Evolutionary conservation across 371 early-diverging fungal genomes (phyloP).

Genomic region (Synchytrium microbalum): DNA sequence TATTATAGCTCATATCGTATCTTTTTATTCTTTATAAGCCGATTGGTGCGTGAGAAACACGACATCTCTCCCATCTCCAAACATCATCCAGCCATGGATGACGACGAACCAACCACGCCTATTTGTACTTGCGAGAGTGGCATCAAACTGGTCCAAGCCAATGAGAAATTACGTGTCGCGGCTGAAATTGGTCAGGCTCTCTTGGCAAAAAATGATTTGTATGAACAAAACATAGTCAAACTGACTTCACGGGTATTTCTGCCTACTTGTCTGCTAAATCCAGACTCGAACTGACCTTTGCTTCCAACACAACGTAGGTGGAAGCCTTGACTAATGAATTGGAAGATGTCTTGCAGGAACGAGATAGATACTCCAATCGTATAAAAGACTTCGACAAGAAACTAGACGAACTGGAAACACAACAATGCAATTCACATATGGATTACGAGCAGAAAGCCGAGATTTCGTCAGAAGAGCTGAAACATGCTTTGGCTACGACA

Average conservation of each 20-base stretch:
- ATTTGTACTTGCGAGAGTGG: too few relatives aligned
- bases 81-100: too few relatives aligned
- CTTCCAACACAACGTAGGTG: neutral
- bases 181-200: constrained; percentile 1
- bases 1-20: too few relatives aligned
- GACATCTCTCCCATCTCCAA: too few relatives aligned
- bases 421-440: neutral
- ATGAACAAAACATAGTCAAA: neutral
- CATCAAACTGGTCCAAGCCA: too few relatives aligned
- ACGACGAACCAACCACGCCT: too few relatives aligned
- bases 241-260: neutral
- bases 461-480: neutral
- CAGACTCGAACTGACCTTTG: neutral
- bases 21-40: too few relatives aligned
- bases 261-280: neutral
- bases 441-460: neutral
- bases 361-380: neutral
- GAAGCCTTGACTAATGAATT: neutral
- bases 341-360: neutral
- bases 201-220: neutral
- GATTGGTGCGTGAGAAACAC: too few relatives aligned
- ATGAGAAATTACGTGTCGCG: too few relatives aligned
- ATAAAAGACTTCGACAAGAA: too few relatives aligned
- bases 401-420: neutral
- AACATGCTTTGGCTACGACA: neutral